These are phyloP conservation scores for Acanthamoeba divionensis DNA, from an alignment of 208 protist species.

Conservation along the genomic window DNA sequence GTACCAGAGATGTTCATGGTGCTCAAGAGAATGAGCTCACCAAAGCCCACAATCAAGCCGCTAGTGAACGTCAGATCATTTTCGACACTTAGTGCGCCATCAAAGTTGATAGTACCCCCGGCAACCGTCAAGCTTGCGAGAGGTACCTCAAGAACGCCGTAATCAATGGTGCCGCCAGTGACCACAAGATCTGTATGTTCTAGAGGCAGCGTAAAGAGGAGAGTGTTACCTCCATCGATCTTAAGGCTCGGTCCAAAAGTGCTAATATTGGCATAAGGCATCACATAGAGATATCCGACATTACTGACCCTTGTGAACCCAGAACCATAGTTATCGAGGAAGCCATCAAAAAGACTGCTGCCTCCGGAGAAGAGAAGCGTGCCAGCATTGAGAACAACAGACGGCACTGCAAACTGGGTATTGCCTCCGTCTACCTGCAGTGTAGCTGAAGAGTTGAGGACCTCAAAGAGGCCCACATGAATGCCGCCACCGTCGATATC, in stretches of 20 bases:
- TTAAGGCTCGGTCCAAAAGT: not conserved
- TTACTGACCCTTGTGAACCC: not conserved
- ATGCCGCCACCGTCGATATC: not conserved
- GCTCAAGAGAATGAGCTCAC: not conserved
- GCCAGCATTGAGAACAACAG: not conserved
- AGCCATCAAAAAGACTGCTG: not conserved
- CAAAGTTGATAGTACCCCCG: not conserved
- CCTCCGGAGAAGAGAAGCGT: not conserved
- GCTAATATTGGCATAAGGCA: not conserved
- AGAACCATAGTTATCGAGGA: not conserved
- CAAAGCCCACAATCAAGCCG: slow-evolving; percentile 7
- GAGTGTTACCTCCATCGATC: not conserved
- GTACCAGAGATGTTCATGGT: not conserved
- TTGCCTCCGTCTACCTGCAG: not conserved
- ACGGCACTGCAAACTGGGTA: not conserved
- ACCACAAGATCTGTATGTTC: not conserved
- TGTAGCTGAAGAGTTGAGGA: not conserved
- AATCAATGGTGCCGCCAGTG: not conserved
- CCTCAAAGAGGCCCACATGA: not conserved
- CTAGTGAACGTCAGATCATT: not conserved
- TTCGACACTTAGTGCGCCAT: not conserved
- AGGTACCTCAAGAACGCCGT: not conserved
- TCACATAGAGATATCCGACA: not conserved
- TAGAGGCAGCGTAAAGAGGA: not conserved
- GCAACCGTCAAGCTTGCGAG: slow-evolving; percentile 5